phyloP scores from a whole-genome alignment of 768 basidiomycete genomes.

The Candolleomyces eurysporus region DNA sequence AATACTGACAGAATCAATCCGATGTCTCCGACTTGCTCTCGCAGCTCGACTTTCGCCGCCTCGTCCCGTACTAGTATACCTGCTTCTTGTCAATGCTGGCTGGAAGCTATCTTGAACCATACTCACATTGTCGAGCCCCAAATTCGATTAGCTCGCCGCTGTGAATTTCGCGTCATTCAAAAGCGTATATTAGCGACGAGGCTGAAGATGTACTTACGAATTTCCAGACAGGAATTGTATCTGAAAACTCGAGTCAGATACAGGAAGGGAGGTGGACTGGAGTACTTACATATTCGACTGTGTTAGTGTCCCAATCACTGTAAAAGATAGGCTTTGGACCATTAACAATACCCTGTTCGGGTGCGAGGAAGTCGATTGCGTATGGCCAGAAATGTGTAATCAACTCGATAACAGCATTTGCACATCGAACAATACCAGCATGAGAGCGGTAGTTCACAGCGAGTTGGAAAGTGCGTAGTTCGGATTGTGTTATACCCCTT shows the following conservation, averaged over 20 bases:
- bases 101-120: not conserved
- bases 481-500: not conserved
- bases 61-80: constrained; percentile 72
- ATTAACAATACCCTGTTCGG: constrained; percentile 53
- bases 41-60: constrained; percentile 43
- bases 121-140: constrained; percentile 63
- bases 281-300: constrained; percentile 16
- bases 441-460: constrained; percentile 69
- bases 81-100: constrained; percentile 19
- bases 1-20: constrained; percentile 56
- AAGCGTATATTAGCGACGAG: not conserved
- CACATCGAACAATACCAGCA: constrained; percentile 72
- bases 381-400: constrained; percentile 62
- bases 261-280: not conserved
- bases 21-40: constrained; percentile 52
- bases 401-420: constrained; percentile 61
- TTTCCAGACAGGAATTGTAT: constrained; percentile 55
- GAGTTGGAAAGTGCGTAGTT: constrained; percentile 50
- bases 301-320: constrained; percentile 41
- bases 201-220: constrained; percentile 14
- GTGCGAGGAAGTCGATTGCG: constrained; percentile 56
- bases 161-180: not conserved
- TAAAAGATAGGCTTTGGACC: constrained; percentile 61
- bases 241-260: constrained; percentile 9
- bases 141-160: constrained; percentile 56